Percentiles rank a stretch among this genome's conserved stretches.
Evolutionary conservation across 305 asterid species (phyloP).

Genomic region (Fraxinus nigra): DNA sequence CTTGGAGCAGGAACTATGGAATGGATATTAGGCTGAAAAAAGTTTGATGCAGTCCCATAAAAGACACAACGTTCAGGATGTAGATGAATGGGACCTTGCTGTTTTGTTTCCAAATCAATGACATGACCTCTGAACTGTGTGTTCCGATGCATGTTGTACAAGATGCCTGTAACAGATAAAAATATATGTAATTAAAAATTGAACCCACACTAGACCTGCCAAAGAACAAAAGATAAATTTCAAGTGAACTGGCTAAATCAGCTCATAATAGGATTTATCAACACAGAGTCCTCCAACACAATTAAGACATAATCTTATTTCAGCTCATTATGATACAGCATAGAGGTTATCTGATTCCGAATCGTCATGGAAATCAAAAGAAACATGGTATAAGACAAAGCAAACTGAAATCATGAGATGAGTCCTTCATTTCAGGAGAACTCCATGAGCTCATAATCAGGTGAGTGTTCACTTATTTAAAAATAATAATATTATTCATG

Average conservation of each 20-base stretch:
- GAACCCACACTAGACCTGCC: not conserved
- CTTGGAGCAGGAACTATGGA: slow-evolving; percentile 40
- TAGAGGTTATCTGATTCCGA: not conserved
- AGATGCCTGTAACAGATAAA: slow-evolving; percentile 44
- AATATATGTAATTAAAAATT: slow-evolving; percentile 7
- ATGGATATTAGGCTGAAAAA: slow-evolving; percentile 54
- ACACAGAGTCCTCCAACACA: not conserved
- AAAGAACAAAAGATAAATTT: not conserved
- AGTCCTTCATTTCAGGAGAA: not conserved
- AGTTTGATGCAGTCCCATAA: slow-evolving; percentile 45
- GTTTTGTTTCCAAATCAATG: slow-evolving; percentile 55
- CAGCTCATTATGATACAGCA: not conserved
- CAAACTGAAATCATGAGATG: not conserved
- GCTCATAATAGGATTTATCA: not conserved
- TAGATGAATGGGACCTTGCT: slow-evolving; percentile 44
- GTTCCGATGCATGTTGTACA: slow-evolving; percentile 46
- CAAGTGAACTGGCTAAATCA: not conserved
- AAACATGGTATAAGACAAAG: not conserved
- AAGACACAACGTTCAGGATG: slow-evolving; percentile 48
- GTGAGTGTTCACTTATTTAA: not conserved
- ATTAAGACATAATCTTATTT: not conserved
- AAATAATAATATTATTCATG: not conserved
- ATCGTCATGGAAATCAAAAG: not conserved
- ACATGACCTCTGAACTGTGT: slow-evolving; percentile 47
- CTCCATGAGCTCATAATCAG: not conserved